These are phyloP conservation scores for Botryotinia calthae DNA, from an alignment of 2,329 filamentous ascomycete genomes.

Conservation along the genomic window DNA sequence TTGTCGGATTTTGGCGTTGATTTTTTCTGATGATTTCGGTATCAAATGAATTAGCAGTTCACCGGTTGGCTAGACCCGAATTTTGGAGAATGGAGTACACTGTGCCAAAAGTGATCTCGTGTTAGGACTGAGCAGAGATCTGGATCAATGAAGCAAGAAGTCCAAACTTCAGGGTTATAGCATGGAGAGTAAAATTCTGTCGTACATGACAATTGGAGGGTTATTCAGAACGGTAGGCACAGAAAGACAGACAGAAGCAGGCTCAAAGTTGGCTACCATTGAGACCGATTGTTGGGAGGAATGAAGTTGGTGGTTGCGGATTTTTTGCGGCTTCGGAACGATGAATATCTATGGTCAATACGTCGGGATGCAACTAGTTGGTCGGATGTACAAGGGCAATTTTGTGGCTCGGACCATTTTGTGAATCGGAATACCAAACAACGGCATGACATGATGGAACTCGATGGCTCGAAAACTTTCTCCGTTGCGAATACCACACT, in stretches of 20 bases:
- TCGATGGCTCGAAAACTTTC: not conserved
- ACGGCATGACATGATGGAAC: not conserved
- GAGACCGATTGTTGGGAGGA: not conserved
- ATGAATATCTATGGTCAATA: not conserved
- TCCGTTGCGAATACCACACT: not conserved
- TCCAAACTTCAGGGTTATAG: not conserved
- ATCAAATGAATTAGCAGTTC: not conserved
- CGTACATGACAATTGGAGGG: not conserved
- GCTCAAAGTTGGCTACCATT: not conserved
- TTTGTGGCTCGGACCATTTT: not conserved
- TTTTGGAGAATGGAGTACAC: not conserved
- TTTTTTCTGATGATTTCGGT: not conserved
- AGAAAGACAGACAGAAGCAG: not conserved
- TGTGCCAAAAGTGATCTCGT: not conserved
- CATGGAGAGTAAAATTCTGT: not conserved
- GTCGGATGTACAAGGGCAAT: not conserved
- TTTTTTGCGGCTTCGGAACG: not conserved
- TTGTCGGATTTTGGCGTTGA: constrained; percentile 6
- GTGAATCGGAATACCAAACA: not conserved
- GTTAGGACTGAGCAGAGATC: not conserved
- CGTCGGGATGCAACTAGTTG: not conserved
- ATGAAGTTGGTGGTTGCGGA: not conserved
- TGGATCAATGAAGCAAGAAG: too few species aligned
- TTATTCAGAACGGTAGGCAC: not conserved
- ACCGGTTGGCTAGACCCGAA: not conserved